Evolutionary conservation across 768 basidiomycete genomes (phyloP), one percentile per base, ranked within the genome.

Genomic region (Podaxis mareebaensis): DNA sequence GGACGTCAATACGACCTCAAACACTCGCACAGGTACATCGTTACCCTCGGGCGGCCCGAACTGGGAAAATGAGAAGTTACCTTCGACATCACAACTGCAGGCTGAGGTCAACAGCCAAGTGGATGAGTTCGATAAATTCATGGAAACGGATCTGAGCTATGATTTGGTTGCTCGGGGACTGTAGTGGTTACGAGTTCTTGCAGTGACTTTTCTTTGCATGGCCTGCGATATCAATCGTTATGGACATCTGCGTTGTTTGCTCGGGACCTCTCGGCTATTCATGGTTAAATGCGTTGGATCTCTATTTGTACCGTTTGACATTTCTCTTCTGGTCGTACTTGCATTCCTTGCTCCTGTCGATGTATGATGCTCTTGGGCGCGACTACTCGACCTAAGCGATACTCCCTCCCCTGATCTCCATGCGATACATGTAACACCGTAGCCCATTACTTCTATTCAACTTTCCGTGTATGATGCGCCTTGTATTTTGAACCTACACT

Each of bases 61-160:
- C 17, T 58, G 20, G 64, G 30, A 17, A 63, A 61, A 48, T 24
- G 48, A 44, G 40, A 63, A 38, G 22, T n/a, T 59, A 22, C 57
- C 49, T 46, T 64, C 63, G 13, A 59, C 65, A 20, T 52, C 60
- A 22, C 58, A 63, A 26, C 42, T 55, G 6, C 86, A 86, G 67
- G 82, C 83, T 61, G 83, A 87, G 65, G 76, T 86, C 2, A 81
- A 85, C 68, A 78, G 75, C 24, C 78, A 79, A 65, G 79, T 84
- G 15, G 82, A 81, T 44, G 74, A 77, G 66, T 83, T 85, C 4
- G 81, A 76, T 53, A 82, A 82, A 68, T 68, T 85, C 64, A 73
- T 87, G 67, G 84, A 84, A 70, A 77, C 76, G 63, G 87, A 87
- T 63, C 78, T 87, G 17, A 84, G 86, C 66, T 83, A 80, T 63